Base-by-base conservation (phyloP, 495 filamentous ascomycete species). In the Oidiodendron maius region DNA sequence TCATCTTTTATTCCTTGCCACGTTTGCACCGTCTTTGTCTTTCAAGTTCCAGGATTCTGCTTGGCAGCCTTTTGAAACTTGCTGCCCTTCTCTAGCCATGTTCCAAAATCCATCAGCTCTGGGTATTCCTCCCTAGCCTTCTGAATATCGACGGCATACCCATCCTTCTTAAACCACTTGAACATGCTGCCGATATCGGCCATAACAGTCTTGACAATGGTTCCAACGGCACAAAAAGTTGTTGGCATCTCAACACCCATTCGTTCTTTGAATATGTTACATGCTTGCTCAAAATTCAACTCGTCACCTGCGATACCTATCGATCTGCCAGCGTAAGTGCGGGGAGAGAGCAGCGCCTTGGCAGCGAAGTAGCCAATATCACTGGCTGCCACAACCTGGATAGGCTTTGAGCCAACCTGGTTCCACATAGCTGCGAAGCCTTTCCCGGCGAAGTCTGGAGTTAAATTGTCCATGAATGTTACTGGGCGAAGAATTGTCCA, bases 321-420 rank as follows among this genome's bases (percentile, higher is more conserved):
- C 4, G 69, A 64, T 30, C 49, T 65, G 9, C 59, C 43, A 3
- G 66, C 57, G 66, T 70, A 74, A 17, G 51, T 42, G 24, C 57
- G 49, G 9, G 70, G 65, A 10, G 68, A 39, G 1, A 24, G 21
- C 37, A 89, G 84, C 0, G 80, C 81, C 54, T 76, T 68, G 9
- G 77, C 80, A 3, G 65, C 83, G 46, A 88, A 84, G 22, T 72
- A 58, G 0, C 85, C 84, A 58, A 89, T 87, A 47, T 88, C 83
- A 1, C 56, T 58, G 0, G 65, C 67, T 0, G 78, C 66, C 12
- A 89, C 58, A 55, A 79, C 67, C 53, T 86, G 82, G 42, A 87
- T 55, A 0, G 58, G 44, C 50, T 76, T 72, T 10, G 25, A 13
- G 3, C 3, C 66, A 61, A 3, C 78, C 47, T 18, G 64, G 23